Conservation (phyloP, 768 basidiomycete species). For the Pulveroboletus sp. region DNA sequence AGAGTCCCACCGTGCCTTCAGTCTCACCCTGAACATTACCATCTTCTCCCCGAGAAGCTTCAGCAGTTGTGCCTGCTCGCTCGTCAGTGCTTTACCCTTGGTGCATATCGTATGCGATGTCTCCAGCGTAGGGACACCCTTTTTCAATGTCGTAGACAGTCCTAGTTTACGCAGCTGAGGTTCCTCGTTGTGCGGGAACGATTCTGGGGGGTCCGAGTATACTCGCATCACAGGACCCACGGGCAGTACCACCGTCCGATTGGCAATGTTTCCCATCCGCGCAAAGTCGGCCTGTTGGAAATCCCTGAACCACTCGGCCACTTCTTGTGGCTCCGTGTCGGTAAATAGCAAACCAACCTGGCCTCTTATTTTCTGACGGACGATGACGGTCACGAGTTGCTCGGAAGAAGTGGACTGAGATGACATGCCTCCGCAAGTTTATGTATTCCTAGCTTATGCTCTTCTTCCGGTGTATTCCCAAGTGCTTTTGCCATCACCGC, state of each 20-base stretch:
- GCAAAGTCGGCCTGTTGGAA: constrained; percentile 91
- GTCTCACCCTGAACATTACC: constrained; percentile 75
- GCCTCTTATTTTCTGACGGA: constrained; percentile 80
- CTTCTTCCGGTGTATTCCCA: constrained; percentile 81
- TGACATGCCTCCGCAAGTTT: constrained; percentile 72
- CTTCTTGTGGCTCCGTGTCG: constrained; percentile 83
- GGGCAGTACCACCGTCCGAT: constrained; percentile 69
- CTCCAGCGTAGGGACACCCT: constrained; percentile 82
- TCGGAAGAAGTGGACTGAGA: constrained; percentile 3
- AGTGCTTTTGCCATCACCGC: constrained; percentile 96
- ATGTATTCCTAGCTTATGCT: constrained; percentile 72
- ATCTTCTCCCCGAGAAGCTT: constrained; percentile 89
- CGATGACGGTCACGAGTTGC: constrained; percentile 2
- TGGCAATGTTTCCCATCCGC: constrained; percentile 77
- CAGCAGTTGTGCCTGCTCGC: constrained; percentile 88
- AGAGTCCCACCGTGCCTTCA: constrained; percentile 71
- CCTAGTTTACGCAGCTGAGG: constrained; percentile 93
- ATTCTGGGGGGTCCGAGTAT: constrained; percentile 75
- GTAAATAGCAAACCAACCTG: constrained; percentile 94
- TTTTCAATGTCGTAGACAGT: constrained; percentile 74
- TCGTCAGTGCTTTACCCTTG: constrained; percentile 70
- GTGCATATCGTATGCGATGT: constrained; percentile 81
- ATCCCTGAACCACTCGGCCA: constrained; percentile 89
- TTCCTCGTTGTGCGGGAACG: constrained; percentile 96
- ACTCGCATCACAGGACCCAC: constrained; percentile 80